These are phyloP conservation scores for Hammondia hammondi DNA, from an alignment of 169 alveolate genomes.

Conservation along the genomic window DNA sequence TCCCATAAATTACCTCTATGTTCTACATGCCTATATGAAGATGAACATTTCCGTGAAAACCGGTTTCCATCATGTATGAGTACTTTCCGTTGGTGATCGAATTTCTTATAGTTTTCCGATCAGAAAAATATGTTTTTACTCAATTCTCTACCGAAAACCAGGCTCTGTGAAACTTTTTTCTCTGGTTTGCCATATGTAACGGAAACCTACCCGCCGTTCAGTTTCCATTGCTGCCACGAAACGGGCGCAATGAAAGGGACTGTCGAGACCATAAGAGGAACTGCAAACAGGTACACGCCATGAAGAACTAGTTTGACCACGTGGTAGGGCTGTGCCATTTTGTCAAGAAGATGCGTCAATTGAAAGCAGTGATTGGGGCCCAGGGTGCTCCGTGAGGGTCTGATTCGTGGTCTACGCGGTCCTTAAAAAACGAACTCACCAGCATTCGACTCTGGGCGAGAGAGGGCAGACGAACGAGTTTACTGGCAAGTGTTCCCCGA, in stretches of 20 bases:
- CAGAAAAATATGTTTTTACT: too few species aligned
- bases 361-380: not conserved
- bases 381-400: not conserved
- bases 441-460: not conserved
- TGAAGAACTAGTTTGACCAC: not conserved
- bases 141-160: too few species aligned
- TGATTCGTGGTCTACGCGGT: too few species aligned
- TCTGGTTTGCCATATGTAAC: not conserved
- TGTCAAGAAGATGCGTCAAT: not conserved
- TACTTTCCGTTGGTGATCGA: too few species aligned
- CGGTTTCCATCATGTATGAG: too few species aligned
- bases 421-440: not conserved
- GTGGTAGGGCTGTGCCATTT: not conserved
- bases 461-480: conserved; percentile 13
- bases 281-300: not conserved
- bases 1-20: too few species aligned
- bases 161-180: too few species aligned
- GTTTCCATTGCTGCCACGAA: conserved; percentile 20
- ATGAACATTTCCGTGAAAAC: too few species aligned
- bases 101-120: too few species aligned
- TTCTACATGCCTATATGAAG: too few species aligned
- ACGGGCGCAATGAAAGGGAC: conserved; percentile 5
- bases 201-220: not conserved
- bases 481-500: not conserved
- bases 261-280: not conserved